Percentiles rank a stretch among this genome's conserved stretches.
These are phyloP conservation scores for Carex arenaria DNA, from an alignment of 202 grass and related monocot species.

Conservation along the genomic window DNA sequence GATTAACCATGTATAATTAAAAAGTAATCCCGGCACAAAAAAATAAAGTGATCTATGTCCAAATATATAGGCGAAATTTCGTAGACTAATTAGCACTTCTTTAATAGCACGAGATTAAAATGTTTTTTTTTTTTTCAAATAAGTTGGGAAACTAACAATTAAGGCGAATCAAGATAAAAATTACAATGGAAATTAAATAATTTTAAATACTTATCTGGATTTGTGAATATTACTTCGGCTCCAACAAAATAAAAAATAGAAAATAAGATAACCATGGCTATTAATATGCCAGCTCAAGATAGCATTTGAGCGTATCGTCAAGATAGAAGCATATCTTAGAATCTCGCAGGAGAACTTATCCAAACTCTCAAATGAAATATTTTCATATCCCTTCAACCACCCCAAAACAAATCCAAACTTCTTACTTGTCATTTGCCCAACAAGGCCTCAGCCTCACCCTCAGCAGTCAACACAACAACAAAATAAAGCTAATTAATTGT, in stretches of 20 bases:
- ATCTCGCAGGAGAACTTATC: background rate
- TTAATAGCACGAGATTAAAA: background rate
- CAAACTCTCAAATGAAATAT: constrained; percentile 2
- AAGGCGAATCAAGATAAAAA: background rate
- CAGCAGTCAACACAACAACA: background rate
- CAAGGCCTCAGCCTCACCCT: background rate
- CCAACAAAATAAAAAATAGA: background rate
- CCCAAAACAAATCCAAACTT: background rate
- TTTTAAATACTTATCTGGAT: background rate
- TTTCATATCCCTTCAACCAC: background rate
- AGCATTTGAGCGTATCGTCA: background rate
- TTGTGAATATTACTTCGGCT: background rate
- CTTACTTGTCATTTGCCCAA: background rate
- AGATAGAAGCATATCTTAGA: constrained; percentile 3
- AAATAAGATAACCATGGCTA: background rate
- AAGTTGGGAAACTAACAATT: background rate
- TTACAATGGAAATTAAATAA: background rate
- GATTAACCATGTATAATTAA: too few species aligned
- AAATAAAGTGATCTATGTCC: too few species aligned
- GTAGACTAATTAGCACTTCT: background rate
- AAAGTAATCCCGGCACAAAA: too few species aligned
- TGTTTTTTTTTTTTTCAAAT: background rate
- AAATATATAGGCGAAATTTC: too few species aligned
- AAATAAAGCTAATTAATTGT: background rate
- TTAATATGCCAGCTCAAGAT: background rate